Base-by-base conservation (phyloP, 75 land plant species). In the Adiantum capillusveneris region DNA sequence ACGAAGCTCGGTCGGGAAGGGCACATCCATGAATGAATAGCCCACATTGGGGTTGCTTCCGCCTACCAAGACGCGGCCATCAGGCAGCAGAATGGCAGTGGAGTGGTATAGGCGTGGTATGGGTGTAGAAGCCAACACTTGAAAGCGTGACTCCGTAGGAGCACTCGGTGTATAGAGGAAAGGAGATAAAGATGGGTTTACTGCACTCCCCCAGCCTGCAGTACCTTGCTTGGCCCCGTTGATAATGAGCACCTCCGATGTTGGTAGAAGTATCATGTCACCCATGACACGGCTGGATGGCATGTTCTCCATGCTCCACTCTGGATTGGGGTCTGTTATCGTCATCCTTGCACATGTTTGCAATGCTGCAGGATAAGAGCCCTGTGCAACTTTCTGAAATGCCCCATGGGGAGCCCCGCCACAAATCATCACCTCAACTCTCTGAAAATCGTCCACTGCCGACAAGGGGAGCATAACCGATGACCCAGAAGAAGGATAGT, bases 181-280 rank as follows among this genome's bases (percentile, higher is more conserved):
- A 2, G 81, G 84, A 25, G 21, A 11, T 11, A 71, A 45, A 0
- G 63, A 53, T 2, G 84, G 81, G 17, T n/a, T 44, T 6, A n/a
- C 45, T 0, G 80, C 65, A 25, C 16, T 24, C 0, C 42, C 20
- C 78, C 74, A 81, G 0, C 84, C 84, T 11, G 78, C 70, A 1
- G 60, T 43, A 11, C 84, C 84, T 24, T 57, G 37, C 25, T 60
- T 41, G 13, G 84, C 82, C 1, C 84, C 84, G 49, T 81, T 81
- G 54, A 81, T 67, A 21, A 81, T 70, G 0, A 81, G 71, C 0
- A 81, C 39, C 27, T 81, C 62, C 3, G 71, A 78, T 0, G 74
- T 76, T 0, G 84, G 84, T 6, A 81, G 68, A 0, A 81, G 12
- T n/a, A 81, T 31, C 84, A 79, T 79, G 56, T 81, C 84, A 41